Evolutionary conservation across 2,329 filamentous ascomycete genomes (phyloP).

Genomic region (Trichoderma sp.): DNA sequence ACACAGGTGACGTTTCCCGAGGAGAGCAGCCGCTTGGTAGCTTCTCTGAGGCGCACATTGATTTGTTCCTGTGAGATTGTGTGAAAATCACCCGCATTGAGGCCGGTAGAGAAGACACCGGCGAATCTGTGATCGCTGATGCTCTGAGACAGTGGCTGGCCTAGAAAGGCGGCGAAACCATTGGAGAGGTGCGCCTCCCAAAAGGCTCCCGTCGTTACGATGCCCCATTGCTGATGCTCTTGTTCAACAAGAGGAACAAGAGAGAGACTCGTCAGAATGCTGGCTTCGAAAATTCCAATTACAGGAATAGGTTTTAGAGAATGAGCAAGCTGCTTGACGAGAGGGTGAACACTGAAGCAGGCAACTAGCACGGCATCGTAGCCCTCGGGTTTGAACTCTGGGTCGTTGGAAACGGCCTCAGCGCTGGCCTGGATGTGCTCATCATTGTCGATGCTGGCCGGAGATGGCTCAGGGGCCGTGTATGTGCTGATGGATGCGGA

Average conservation of each 20-base stretch:
- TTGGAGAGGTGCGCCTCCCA: constrained; percentile 72
- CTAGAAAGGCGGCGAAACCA: constrained; percentile 65
- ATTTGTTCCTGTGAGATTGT: constrained; percentile 64
- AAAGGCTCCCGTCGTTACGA: constrained; percentile 81
- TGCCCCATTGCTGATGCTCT: constrained; percentile 61
- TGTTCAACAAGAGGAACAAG: constrained; percentile 37
- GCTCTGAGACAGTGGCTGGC: constrained; percentile 32
- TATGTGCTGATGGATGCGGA: constrained; percentile 55
- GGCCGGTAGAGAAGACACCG: constrained; percentile 77
- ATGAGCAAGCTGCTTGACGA: constrained; percentile 59
- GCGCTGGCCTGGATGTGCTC: constrained; percentile 64
- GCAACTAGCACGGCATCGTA: constrained; percentile 82
- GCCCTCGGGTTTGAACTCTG: constrained; percentile 41
- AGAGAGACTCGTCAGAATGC: constrained; percentile 63
- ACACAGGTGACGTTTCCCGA: constrained; percentile 61
- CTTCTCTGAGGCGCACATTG: constrained; percentile 61
- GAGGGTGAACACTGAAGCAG: constrained; percentile 81
- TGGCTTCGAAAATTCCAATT: constrained; percentile 82
- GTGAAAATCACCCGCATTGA: constrained; percentile 79
- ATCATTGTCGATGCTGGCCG: constrained; percentile 75
- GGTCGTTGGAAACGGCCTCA: constrained; percentile 56
- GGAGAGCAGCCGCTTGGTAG: constrained; percentile 63
- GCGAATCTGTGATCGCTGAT: constrained; percentile 55
- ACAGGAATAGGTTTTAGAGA: constrained; percentile 30
- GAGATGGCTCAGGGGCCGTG: constrained; percentile 60